Evolutionary conservation across 139 green algal species (phyloP), one percentile per base, ranked within the genome.

Genomic region (Axilococcus clingmanii): DNA sequence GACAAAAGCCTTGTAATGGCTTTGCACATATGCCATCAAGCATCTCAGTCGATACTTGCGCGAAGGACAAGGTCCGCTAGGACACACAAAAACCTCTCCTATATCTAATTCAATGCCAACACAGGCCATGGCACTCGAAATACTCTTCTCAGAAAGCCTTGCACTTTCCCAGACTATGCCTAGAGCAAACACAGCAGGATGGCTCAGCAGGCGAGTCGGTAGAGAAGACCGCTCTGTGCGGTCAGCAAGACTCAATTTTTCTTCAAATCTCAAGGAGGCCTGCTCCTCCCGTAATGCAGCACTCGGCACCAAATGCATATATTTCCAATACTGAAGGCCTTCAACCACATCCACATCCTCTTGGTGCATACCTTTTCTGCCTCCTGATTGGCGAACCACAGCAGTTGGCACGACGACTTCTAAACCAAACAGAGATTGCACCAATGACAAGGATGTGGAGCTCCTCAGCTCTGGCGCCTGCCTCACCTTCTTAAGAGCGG

Each of bases 21-120:
- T 65, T 17, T 84, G 82, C 51, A 89, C 93, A 76, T 92, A 94
- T 55, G 82, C 86, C 56, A 94, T 80, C 76, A 86, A 81, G 63
- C 66, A 74, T 63, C 63, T 61, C 47, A 91, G 74, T 23, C 55
- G 31, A 62, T 82, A 89, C 30, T 64, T 20, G n/a, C 65, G 45
- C 24, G 52, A 9, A 7, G 40, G 48, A 1, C 14, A 12, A 3
- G 29, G n/a, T 7, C 17, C 19, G 12, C 20, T 47, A 49, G 55
- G 6, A n/a, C 54, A 31, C 1, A 49, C 7, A 9, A 35, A 19
- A 57, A 57, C 27, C 7, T 20, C 33, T 40, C 38, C 28, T 7
- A 15, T 1, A 28, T 34, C 29, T 42, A 48, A 48, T 31, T 31
- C 50, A 61, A 49, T 25, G 48, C 36, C 12, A 17, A 74, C 22